Conservation (phyloP, 257 asterid species). For the Eucommia ulmoides region DNA sequence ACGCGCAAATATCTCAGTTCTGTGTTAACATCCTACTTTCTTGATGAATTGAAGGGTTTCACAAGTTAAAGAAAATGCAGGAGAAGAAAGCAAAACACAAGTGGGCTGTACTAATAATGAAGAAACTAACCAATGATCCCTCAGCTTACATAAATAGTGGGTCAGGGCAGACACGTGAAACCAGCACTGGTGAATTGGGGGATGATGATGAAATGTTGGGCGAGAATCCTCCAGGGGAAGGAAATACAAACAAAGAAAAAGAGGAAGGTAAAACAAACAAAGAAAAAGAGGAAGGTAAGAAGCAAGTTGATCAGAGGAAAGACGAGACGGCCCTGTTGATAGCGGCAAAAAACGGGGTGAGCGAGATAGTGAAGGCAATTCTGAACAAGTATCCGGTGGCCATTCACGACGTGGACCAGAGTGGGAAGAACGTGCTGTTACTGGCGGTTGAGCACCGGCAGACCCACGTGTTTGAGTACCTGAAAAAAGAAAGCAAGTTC, state of each 20-base stretch:
- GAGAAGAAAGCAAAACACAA: slow-evolving; percentile 15
- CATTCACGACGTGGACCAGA: slow-evolving; percentile 31
- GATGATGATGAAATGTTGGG: too few species aligned
- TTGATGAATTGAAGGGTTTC: slow-evolving; percentile 19
- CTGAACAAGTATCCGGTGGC: slow-evolving; percentile 28
- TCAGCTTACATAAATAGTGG: slow-evolving; percentile 15
- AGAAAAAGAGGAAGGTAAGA: too few species aligned
- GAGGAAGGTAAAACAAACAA: too few species aligned
- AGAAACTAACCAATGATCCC: slow-evolving; percentile 14
- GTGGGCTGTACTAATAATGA: slow-evolving; percentile 23
- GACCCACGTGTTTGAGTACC: slow-evolving; percentile 14
- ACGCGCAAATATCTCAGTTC: too few species aligned
- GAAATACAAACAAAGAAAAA: too few species aligned
- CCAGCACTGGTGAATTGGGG: too few species aligned
- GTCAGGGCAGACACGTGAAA: slow-evolving; percentile 11
- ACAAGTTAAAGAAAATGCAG: slow-evolving; percentile 17
- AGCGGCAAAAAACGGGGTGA: slow-evolving; percentile 53
- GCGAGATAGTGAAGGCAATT: slow-evolving; percentile 40
- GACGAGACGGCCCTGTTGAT: slow-evolving; percentile 34
- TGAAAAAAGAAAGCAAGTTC: neutral
- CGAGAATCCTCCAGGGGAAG: too few species aligned
- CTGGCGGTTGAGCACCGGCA: slow-evolving; percentile 48
- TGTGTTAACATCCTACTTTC: too few species aligned
- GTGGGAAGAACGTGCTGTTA: slow-evolving; percentile 38
- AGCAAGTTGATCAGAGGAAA: slow-evolving; percentile 6